Evolutionary conservation across 345 rosid species (phyloP), one percentile per base, ranked within the genome.

Genomic region (Fremontodendron californicum): DNA sequence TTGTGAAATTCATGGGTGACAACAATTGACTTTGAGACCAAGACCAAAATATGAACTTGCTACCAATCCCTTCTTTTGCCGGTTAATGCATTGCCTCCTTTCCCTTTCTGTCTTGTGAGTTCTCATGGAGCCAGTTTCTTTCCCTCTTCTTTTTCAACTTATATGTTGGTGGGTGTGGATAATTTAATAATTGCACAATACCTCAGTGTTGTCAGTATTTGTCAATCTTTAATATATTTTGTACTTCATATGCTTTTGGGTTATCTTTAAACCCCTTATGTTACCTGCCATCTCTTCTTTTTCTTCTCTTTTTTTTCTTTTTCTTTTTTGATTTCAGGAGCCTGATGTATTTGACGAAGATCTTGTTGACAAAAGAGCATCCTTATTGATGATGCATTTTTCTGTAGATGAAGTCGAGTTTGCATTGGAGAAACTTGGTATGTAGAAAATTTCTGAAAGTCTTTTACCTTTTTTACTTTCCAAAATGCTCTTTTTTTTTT

Each of bases 361-460:
- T 77, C 23, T 68, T 33, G 76, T 88, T 72, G 89, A 85, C 61
- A 88, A 82, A 87, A 87, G 90, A 80, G 81, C 80, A 46, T 73
- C 87, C 67, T 87, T 96, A 76, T 86, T 90, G 29, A 73, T 81
- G 86, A 96, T 96, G 99, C 84, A 86, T 62, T 96, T 91, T 84
- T 84, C 94, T 9, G 82, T 73, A 37, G 77, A 86, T 51, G 89
- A 89, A 68, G 86, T 93, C 64, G 96, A 93, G 27, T 82, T 88
- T 79, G 98, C 98, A 55, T 79, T 96, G 71, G 88, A 85, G 66
- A 93, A 79, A 80, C 97, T 91, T 66, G 94, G 99, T 96, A 82
- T 63, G 84, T 74, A 51, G 57, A 54, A 54, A 74, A 60, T 72
- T 55, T 43, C 12, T 5, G 4, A 42, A 64, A 27, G 0, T 23